phyloP scores from a whole-genome alignment of 2,329 filamentous ascomycete genomes.

The Pleurostoma richardsiae region DNA sequence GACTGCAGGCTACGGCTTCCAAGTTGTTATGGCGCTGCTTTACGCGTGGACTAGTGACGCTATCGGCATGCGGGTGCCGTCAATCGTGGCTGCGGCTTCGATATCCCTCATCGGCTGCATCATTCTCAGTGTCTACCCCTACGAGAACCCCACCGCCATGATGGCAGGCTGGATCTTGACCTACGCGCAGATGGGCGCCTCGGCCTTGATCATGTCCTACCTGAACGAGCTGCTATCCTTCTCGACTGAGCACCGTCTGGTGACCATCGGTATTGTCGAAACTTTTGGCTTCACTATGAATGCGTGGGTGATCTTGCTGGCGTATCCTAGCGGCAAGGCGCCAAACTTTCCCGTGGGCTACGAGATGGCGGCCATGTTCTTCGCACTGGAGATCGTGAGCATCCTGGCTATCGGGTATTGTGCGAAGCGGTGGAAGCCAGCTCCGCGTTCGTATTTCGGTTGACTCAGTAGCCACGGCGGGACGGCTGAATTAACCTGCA shows the following conservation, averaged over 20 bases:
- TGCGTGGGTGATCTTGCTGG: conserved; percentile 9
- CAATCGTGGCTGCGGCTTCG: conserved; percentile 27
- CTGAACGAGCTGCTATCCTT: conserved; percentile 9
- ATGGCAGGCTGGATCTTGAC: conserved; percentile 7
- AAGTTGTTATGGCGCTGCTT: conserved; percentile 37
- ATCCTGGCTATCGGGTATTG: conserved; percentile 2
- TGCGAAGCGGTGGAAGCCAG: neutral
- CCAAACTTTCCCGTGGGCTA: conserved; percentile 16
- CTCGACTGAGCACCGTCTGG: conserved; percentile 7
- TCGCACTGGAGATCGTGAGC: conserved; percentile 12
- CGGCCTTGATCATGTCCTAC: conserved; percentile 7
- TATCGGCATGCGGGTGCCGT: conserved; percentile 41
- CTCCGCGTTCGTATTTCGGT: too few species aligned
- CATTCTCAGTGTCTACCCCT: conserved; percentile 4
- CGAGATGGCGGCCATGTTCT: conserved; percentile 18
- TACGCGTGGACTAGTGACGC: conserved; percentile 49
- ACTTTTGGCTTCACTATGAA: conserved; percentile 7
- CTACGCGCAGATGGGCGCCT: conserved; percentile 5
- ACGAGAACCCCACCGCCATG: conserved; percentile 3
- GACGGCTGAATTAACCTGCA: too few species aligned
- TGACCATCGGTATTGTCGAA: conserved; percentile 8
- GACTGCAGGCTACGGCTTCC: conserved; percentile 20
- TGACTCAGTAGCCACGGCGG: too few species aligned
- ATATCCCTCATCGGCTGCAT: conserved; percentile 7
- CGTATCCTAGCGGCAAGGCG: conserved; percentile 9